These are phyloP conservation scores for Hypoxylon sp. DNA, from an alignment of 2,329 filamentous ascomycete genomes.

Conservation along the genomic window DNA sequence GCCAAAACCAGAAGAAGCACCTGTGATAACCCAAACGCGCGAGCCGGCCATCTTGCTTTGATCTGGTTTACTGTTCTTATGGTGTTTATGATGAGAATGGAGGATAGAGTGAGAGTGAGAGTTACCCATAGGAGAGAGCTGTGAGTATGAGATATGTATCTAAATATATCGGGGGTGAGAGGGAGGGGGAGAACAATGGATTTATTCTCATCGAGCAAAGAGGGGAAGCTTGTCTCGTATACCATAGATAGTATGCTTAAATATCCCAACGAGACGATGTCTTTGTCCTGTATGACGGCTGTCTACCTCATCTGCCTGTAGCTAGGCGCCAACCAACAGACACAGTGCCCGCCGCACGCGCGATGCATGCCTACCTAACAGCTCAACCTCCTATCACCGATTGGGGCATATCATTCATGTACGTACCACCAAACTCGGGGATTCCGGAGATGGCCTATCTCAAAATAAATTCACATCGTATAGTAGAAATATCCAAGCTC, in stretches of 20 bases:
- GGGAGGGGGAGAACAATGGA: neutral
- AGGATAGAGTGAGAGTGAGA: neutral
- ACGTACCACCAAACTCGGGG: neutral
- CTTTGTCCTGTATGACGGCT: neutral
- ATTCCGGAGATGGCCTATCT: neutral
- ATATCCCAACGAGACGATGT: neutral
- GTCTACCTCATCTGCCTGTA: neutral
- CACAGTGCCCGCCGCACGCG: neutral
- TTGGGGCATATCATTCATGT: neutral
- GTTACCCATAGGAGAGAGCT: neutral
- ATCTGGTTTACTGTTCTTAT: neutral
- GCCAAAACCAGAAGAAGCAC: slow-evolving; percentile 61
- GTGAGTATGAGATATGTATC: neutral
- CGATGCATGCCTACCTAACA: neutral
- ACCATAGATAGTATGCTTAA: neutral
- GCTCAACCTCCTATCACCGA: neutral
- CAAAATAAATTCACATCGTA: neutral
- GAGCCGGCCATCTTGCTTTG: slow-evolving; percentile 17
- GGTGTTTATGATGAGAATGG: neutral
- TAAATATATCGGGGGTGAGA: neutral
- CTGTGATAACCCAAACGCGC: slow-evolving; percentile 62
- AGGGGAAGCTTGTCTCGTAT: neutral
- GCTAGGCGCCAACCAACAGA: neutral
- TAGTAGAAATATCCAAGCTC: neutral
- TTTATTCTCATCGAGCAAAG: neutral